Conservation (phyloP, 331 rosid genomes). For the Malus hybrid region DNA sequence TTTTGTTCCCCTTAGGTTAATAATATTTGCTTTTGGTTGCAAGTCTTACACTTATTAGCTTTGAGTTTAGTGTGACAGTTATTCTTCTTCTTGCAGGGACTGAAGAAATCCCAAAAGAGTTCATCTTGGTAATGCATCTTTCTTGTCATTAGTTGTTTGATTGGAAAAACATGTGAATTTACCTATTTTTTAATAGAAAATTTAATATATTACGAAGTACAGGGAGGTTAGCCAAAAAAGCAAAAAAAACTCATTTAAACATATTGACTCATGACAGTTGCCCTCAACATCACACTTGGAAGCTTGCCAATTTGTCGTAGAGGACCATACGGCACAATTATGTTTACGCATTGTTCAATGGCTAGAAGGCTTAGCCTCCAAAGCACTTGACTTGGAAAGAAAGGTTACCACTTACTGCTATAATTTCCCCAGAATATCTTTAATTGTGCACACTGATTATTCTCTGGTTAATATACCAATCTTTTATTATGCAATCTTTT, state of each 20-base stretch:
- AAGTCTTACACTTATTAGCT: not conserved
- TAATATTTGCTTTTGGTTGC: not conserved
- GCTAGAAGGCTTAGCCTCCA: slow-evolving; percentile 91
- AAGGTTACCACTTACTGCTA: slow-evolving; percentile 46
- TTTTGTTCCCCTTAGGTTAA: not conserved
- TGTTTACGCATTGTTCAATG: slow-evolving; percentile 92
- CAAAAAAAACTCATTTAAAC: not conserved
- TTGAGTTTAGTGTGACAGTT: slow-evolving; percentile 16
- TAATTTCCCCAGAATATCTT: not conserved
- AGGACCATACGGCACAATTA: slow-evolving; percentile 79
- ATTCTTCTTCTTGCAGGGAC: slow-evolving; percentile 57
- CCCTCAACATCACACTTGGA: slow-evolving; percentile 83
- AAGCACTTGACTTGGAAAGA: slow-evolving; percentile 84
- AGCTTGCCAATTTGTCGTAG: slow-evolving; percentile 85
- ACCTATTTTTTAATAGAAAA: not conserved
- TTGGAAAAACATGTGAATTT: not conserved
- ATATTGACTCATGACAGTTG: slow-evolving; percentile 41
- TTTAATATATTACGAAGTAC: not conserved
- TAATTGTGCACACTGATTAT: not conserved
- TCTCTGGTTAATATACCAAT: not conserved
- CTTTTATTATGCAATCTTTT: not conserved
- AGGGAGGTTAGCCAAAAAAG: not conserved
- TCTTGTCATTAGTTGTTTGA: slow-evolving; percentile 6
- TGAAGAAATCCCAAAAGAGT: slow-evolving; percentile 72
- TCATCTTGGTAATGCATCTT: slow-evolving; percentile 53